A percentile compares a stretch with the other conserved stretches of the same genome.
These are phyloP conservation scores for Colletotrichum graminicola DNA, from an alignment of 2,329 filamentous ascomycete genomes.

Conservation along the genomic window DNA sequence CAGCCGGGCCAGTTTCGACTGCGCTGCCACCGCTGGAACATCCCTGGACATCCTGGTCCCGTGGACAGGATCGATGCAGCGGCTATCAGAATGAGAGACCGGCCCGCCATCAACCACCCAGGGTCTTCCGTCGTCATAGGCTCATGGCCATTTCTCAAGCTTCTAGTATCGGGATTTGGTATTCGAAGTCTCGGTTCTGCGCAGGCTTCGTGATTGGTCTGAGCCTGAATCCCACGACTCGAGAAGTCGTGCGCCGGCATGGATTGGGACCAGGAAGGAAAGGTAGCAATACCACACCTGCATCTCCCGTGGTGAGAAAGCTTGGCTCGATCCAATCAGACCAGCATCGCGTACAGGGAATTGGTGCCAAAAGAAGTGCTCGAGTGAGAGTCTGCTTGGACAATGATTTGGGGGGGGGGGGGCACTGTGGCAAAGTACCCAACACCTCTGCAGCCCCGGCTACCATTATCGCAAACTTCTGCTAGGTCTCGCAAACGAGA, in stretches of 20 bases:
- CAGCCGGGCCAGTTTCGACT: slow-evolving; percentile 29
- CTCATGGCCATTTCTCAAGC: slow-evolving; percentile 13
- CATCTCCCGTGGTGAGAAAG: slow-evolving; percentile 7
- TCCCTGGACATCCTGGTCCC: slow-evolving; percentile 28
- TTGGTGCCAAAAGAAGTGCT: slow-evolving; percentile 22
- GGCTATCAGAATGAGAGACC: slow-evolving; percentile 18
- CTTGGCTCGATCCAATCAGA: slow-evolving; percentile 27
- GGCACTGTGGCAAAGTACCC: slow-evolving; percentile 17
- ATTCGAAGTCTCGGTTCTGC: slow-evolving; percentile 27
- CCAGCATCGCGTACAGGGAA: slow-evolving; percentile 13
- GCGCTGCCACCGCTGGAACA: slow-evolving; percentile 34
- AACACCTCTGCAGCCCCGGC: slow-evolving; percentile 26
- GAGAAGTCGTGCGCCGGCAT: slow-evolving; percentile 34
- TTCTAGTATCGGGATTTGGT: slow-evolving; percentile 14
- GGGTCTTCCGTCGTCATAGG: slow-evolving; percentile 21
- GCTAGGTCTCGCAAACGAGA: slow-evolving; percentile 27
- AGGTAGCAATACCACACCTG: slow-evolving; percentile 38
- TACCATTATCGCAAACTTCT: slow-evolving; percentile 35
- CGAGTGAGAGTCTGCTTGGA: slow-evolving; percentile 29
- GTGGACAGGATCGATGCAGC: slow-evolving; percentile 29
- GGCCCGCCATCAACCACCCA: slow-evolving; percentile 8
- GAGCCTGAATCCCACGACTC: slow-evolving; percentile 26
- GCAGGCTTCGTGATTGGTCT: slow-evolving; percentile 36
- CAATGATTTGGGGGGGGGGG: slow-evolving; percentile 13
- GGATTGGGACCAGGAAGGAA: slow-evolving; percentile 16